A percentile compares a stretch with the other conserved stretches of the same genome.
Conservation (phyloP, 2,329 filamentous ascomycete species). For the Pestalotiopsis sp. region DNA sequence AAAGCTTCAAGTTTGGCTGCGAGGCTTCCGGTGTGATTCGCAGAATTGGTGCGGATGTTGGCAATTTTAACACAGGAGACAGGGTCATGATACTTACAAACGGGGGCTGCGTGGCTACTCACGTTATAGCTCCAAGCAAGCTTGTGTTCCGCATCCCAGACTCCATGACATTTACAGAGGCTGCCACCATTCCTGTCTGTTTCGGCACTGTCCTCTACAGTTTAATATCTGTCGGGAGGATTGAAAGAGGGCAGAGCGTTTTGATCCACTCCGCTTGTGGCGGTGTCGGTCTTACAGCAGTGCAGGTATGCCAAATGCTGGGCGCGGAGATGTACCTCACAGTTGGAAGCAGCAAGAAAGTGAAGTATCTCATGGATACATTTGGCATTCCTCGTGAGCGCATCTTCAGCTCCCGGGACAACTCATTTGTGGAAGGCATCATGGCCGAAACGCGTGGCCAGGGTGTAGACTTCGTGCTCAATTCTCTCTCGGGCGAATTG, state of each 20-base stretch:
- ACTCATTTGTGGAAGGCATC: slow-evolving; percentile 24
- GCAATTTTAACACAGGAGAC: slow-evolving; percentile 16
- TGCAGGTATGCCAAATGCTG: slow-evolving; percentile 9
- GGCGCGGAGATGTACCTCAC: slow-evolving; percentile 29
- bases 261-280: slow-evolving; percentile 22
- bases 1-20: background rate
- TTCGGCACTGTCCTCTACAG: slow-evolving; percentile 25
- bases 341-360: slow-evolving; percentile 28
- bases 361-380: slow-evolving; percentile 21
- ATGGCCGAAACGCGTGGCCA: slow-evolving; percentile 18
- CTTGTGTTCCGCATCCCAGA: background rate
- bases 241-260: slow-evolving; percentile 20
- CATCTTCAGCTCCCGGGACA: slow-evolving; percentile 41
- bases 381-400: slow-evolving; percentile 30
- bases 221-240: slow-evolving; percentile 23
- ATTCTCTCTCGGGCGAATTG: slow-evolving; percentile 24
- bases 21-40: background rate
- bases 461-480: slow-evolving; percentile 30
- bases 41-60: background rate
- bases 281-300: slow-evolving; percentile 13
- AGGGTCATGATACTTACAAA: slow-evolving; percentile 14
- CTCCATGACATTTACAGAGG: background rate
- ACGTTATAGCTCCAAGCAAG: slow-evolving; percentile 19
- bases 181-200: background rate
- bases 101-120: slow-evolving; percentile 23